Evolutionary conservation across 768 basidiomycete genomes (phyloP).

Genomic region (Strobilomyces echinocephalus): DNA sequence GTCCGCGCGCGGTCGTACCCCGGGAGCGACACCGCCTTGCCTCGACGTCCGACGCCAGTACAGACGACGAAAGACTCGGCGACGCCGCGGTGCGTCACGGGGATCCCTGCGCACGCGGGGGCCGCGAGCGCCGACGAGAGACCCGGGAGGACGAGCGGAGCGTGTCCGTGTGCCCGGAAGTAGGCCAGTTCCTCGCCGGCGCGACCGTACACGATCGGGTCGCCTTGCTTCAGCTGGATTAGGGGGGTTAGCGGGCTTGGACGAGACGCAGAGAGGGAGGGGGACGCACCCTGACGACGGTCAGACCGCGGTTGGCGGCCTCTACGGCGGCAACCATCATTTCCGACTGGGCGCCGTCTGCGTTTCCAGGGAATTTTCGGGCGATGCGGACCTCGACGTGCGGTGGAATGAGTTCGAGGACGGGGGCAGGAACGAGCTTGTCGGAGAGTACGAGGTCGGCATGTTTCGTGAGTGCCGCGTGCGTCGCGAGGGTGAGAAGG

Average conservation of each 20-base stretch:
- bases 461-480: conserved; percentile 67
- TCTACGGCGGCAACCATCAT: conserved; percentile 91
- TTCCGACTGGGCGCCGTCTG: conserved; percentile 90
- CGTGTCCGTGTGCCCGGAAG: conserved; percentile 83
- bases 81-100: conserved; percentile 93
- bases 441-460: conserved; percentile 92
- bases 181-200: conserved; percentile 92
- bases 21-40: conserved; percentile 79
- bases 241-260: background rate
- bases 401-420: conserved; percentile 79
- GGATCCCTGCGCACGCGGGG: conserved; percentile 85
- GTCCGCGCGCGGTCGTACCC: conserved; percentile 81
- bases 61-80: conserved; percentile 87
- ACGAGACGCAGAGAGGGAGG: conserved; percentile 2
- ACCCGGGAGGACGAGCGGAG: conserved; percentile 83
- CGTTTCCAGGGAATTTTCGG: conserved; percentile 96
- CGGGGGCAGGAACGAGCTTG: conserved; percentile 89
- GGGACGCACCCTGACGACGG: conserved; percentile 73
- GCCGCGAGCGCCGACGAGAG: conserved; percentile 87
- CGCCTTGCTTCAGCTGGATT: conserved; percentile 88
- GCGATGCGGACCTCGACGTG: conserved; percentile 79
- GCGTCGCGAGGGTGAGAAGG: conserved; percentile 84
- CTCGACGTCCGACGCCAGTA: conserved; percentile 88
- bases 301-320: conserved; percentile 72
- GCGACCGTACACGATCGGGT: conserved; percentile 91